A percentile compares a stretch with the other conserved stretches of the same genome.
phyloP scores from a whole-genome alignment of 257 asterid species.

The Penstemon barbatus region DNA sequence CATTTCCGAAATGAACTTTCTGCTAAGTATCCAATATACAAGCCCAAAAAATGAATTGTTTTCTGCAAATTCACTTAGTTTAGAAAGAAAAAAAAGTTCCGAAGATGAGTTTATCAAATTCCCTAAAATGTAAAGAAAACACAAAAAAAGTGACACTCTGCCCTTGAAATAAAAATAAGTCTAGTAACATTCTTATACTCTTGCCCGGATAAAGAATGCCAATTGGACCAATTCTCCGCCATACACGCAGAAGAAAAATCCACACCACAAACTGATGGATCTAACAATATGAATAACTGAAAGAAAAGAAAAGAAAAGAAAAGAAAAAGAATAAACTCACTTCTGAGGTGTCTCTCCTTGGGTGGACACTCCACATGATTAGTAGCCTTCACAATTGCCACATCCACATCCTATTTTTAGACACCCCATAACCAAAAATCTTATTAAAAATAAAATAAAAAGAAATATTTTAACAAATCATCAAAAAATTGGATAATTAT shows the following conservation, averaged over 20 bases:
- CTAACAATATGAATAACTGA: slow-evolving; percentile 28
- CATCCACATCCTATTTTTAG: slow-evolving; percentile 84
- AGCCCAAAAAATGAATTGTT: slow-evolving; percentile 6
- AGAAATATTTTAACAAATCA: slow-evolving; percentile 16
- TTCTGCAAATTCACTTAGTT: slow-evolving; percentile 13
- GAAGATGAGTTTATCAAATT: neutral
- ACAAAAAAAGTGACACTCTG: neutral
- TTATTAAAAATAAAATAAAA: slow-evolving; percentile 8
- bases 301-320: neutral
- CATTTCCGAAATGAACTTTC: slow-evolving; percentile 8
- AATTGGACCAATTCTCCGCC: slow-evolving; percentile 20
- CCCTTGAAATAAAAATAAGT: neutral
- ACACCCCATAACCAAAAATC: slow-evolving; percentile 21
- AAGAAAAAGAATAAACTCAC: slow-evolving; percentile 45
- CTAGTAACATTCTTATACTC: neutral
- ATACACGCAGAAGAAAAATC: slow-evolving; percentile 21
- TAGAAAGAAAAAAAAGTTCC: neutral
- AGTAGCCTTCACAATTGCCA: slow-evolving; percentile 97
- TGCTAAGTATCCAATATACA: slow-evolving; percentile 9
- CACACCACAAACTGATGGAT: slow-evolving; percentile 35
- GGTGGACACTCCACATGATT: slow-evolving; percentile 97
- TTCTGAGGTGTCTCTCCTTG: slow-evolving; percentile 86
- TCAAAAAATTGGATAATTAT: neutral
- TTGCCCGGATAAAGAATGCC: slow-evolving; percentile 10
- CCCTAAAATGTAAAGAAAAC: slow-evolving; percentile 6